These are phyloP conservation scores for Diaporthe batatas DNA, from an alignment of 2,329 filamentous ascomycete genomes.

Conservation along the genomic window DNA sequence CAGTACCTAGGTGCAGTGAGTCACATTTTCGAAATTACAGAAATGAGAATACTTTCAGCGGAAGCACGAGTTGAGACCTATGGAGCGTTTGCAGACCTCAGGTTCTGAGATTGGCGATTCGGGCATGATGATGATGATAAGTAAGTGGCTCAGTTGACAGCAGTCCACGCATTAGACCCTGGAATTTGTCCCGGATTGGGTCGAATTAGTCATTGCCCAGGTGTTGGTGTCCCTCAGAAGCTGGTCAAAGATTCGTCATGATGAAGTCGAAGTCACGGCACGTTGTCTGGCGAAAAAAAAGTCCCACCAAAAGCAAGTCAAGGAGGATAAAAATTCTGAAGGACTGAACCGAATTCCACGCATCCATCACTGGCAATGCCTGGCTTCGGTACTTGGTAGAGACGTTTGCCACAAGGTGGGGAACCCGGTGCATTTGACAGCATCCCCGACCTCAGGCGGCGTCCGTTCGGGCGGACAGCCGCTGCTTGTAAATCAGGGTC, in stretches of 20 bases:
- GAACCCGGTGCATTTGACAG: neutral
- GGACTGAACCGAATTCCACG: too few species aligned
- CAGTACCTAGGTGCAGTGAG: neutral
- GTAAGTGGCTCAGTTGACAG: neutral
- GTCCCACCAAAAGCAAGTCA: neutral
- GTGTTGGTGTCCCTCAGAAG: too few species aligned
- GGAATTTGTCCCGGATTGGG: too few species aligned
- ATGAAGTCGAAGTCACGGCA: neutral
- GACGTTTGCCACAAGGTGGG: neutral
- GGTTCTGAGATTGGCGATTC: neutral
- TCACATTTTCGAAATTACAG: neutral
- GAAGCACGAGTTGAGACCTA: neutral
- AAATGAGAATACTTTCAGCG: neutral
- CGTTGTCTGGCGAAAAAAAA: neutral
- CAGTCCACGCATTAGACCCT: too few species aligned
- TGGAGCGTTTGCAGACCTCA: neutral
- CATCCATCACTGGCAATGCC: too few species aligned
- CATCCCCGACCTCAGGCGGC: constrained; percentile 8
- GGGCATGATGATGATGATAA: neutral
- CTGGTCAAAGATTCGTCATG: neutral
- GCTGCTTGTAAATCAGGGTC: constrained; percentile 29
- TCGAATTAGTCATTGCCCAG: too few species aligned
- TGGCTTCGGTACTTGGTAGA: too few species aligned
- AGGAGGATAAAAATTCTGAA: neutral
- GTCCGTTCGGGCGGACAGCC: constrained; percentile 26